Percentiles rank a stretch among this genome's conserved stretches.
These are phyloP conservation scores for Venturia carpophila DNA, from an alignment of 2,329 filamentous ascomycete genomes.

Conservation along the genomic window DNA sequence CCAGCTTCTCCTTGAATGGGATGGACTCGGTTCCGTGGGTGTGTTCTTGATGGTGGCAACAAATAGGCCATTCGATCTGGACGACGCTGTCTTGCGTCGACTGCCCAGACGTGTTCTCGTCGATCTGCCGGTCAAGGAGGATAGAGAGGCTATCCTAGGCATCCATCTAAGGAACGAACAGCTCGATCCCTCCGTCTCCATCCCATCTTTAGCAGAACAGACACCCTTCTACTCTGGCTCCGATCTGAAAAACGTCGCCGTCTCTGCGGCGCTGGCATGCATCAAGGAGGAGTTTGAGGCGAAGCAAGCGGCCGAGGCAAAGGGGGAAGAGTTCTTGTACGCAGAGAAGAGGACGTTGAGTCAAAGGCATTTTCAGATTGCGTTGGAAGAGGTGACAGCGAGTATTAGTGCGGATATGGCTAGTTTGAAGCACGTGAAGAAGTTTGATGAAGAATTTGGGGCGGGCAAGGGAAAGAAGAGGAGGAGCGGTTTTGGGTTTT, in stretches of 20 bases:
- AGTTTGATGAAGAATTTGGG: constrained; percentile 94
- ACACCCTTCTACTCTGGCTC: constrained; percentile 76
- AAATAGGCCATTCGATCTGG: constrained; percentile 89
- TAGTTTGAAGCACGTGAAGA: constrained; percentile 74
- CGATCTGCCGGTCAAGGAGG: constrained; percentile 60
- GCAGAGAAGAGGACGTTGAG: constrained; percentile 61
- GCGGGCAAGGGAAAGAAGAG: constrained; percentile 63
- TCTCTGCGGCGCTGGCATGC: constrained; percentile 70
- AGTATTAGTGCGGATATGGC: constrained; percentile 93
- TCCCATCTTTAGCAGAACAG: constrained; percentile 54
- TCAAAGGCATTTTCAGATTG: constrained; percentile 71
- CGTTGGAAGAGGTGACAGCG: constrained; percentile 79
- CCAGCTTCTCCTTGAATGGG: constrained; percentile 95
- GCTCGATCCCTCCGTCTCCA: constrained; percentile 52
- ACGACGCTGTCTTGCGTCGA: constrained; percentile 75
- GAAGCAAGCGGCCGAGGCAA: constrained; percentile 27
- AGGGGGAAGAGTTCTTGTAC: constrained; percentile 45
- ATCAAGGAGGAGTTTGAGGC: constrained; percentile 62
- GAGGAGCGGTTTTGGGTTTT: constrained; percentile 50
- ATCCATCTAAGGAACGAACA: constrained; percentile 64
- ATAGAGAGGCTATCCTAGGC: constrained; percentile 59
- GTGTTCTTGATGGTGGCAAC: constrained; percentile 98
- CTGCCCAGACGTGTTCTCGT: constrained; percentile 65
- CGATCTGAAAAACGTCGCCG: constrained; percentile 74
- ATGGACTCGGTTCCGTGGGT: constrained; percentile 65